Evolutionary conservation across 495 filamentous ascomycete species (phyloP), one percentile per base, ranked within the genome.

Genomic region (Trichoderma gamsii): DNA sequence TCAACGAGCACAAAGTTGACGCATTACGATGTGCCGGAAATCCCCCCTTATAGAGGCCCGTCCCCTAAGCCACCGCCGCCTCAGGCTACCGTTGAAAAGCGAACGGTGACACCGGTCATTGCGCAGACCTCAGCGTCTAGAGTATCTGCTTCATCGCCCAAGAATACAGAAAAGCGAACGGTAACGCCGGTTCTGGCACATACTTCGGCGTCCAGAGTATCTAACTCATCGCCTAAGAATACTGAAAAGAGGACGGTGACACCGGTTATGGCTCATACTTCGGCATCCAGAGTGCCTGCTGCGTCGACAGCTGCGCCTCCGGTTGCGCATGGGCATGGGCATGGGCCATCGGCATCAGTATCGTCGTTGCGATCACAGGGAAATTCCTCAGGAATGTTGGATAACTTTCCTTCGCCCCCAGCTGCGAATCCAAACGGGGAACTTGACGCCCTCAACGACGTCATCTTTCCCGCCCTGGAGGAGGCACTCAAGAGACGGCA

Each of bases 391-490:
- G 43, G 29, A 16, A 43, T 46, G 32, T 68, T 46, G 12, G 67
- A 64, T 9, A 64, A 49, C n/a, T 82, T 83, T 66, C 80, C 81
- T n/a, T 73, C 80, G 1, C 81, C 81, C 0, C 76, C 79, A 1
- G 79, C 81, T 0, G 69, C 76, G 15, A 82, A 80, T 67, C 76
- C 80, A 9, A 79, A 79, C 68, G 81, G 81, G 65, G 81, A 84
- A 61, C 77, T 83, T 4, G 82, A 83, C 66, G 90, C 92, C 11
- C 83, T 96, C 0, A 88, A 86, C 73, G 86, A 90, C 68, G 92
- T 99, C 59, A 89, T 99, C 66, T 84, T 97, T 64, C 95, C 95
- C 2, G 96, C 95, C 7, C 85, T 99, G 7, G 89, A 93, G 75
- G 89, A 92, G 67, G 93, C 95, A 6, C 86, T 98, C 44, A 87